A percentile compares a stretch with the other conserved stretches of the same genome.
phyloP scores from a whole-genome alignment of 176 grass and related monocot species.

The Oropetium thomaeum region DNA sequence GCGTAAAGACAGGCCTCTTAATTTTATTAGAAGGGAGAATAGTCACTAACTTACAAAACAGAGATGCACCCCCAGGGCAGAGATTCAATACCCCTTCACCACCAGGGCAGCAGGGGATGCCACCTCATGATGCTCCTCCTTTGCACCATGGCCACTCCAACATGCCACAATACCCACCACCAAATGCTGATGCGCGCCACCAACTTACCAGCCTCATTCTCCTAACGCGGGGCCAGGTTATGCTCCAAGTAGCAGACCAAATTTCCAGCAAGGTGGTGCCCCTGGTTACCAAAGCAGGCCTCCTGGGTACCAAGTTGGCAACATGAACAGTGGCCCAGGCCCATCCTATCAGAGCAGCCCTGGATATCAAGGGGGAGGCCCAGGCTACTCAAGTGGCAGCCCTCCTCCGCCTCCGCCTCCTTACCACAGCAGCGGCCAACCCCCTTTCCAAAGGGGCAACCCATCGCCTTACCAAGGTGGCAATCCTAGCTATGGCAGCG shows the following conservation, averaged over 20 bases:
- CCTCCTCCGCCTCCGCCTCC: slow-evolving; percentile 16
- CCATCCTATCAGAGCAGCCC: slow-evolving; percentile 42
- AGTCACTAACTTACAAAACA: slow-evolving; percentile 67
- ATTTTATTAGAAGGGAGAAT: slow-evolving; percentile 67
- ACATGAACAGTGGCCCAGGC: slow-evolving; percentile 24
- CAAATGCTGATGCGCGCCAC: slow-evolving; percentile 2
- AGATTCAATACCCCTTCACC: slow-evolving; percentile 19
- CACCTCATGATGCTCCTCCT: slow-evolving; percentile 30
- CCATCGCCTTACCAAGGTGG: slow-evolving; percentile 5
- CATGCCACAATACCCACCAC: slow-evolving; percentile 23
- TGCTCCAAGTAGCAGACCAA: slow-evolving; percentile 21
- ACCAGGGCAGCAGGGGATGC: slow-evolving; percentile 14
- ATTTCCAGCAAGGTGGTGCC: slow-evolving; percentile 45
- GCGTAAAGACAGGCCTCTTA: slow-evolving; percentile 67
- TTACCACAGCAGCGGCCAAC: slow-evolving; percentile 13
- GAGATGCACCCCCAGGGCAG: slow-evolving; percentile 31
- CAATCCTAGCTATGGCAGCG: neutral
- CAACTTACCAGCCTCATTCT: slow-evolving; percentile 35
- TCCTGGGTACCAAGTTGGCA: slow-evolving; percentile 31
- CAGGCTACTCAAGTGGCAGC: slow-evolving; percentile 32
- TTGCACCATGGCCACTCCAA: slow-evolving; percentile 24
- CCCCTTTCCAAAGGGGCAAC: slow-evolving; percentile 23
- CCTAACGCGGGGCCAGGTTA: slow-evolving; percentile 37
- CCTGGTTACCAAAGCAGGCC: slow-evolving; percentile 31
- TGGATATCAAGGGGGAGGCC: slow-evolving; percentile 44